Base-by-base conservation (phyloP, 1,139 yeast species). In the Nadsonia starkeyi-henricii region DNA sequence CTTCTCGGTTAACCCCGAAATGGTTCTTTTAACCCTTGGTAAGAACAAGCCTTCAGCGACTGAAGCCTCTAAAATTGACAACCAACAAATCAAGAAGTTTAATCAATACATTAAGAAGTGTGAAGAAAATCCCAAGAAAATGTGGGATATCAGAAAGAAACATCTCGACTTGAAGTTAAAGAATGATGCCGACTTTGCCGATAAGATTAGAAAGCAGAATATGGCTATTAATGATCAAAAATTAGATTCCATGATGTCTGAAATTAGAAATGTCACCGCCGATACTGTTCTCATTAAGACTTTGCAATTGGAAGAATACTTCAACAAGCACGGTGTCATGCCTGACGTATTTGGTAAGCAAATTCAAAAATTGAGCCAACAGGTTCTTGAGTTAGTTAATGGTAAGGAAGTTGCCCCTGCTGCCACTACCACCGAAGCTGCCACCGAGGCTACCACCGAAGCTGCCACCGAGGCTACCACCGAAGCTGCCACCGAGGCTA, bases 21-120 rank as follows among this genome's bases (percentile, higher is more conserved):
- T 83, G 56, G 97, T 88, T 8, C 70, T 93, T 50, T 74, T 74
- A 55, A 96, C 96, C 5, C 69, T 88, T 66, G 97, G 97, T 53
- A 77, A 85, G 52, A 70, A 73, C 52, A 89, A 88, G 65, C 97
- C 96, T 47, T 72, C 84, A 52, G 64, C 84, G 45, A 74, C 74
- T 56, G 72, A 80, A 58, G 76, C 95, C 4, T 68, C 84, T 49
- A 75, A 76, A 54, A 71, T 80, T 39, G 95, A 85, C 60, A 78
- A 77, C 59, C 70, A 71, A 36, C 95, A 86, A 65, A 78, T 85
- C 46, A 66, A 73, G 20, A 74, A 76, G 53, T 89, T 89, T 91
- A 88, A 86, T 66, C 69, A 73, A 52, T 83, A 77, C 62, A 81
- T 89, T 20, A 67, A 70, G 23, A 61, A 69, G 33, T 84, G 85